A percentile compares a stretch with the other conserved stretches of the same genome.
phyloP scores from a whole-genome alignment of 441 rosid species.

The Arabidopsis hybrid region DNA sequence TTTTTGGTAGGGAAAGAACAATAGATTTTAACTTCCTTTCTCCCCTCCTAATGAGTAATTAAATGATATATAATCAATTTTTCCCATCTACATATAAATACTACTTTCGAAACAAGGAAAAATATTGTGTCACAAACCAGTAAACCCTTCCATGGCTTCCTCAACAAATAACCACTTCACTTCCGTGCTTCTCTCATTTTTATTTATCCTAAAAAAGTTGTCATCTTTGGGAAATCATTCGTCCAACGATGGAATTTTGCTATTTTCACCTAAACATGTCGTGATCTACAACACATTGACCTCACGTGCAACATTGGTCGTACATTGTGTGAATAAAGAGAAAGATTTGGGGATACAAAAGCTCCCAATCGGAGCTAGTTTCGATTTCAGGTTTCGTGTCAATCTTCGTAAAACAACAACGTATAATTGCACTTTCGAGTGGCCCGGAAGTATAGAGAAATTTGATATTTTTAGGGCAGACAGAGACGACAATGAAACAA shows the following conservation, averaged over 20 bases:
- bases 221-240: not conserved
- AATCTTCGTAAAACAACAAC: not conserved
- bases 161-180: not conserved
- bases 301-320: not conserved
- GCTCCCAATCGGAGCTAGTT: not conserved
- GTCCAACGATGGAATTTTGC: not conserved
- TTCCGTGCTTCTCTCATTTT: not conserved
- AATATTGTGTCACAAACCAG: not conserved
- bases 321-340: slow-evolving; percentile 1
- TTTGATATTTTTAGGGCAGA: slow-evolving; percentile 10
- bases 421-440: not conserved
- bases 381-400: not conserved
- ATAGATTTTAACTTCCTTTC: not conserved
- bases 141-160: not conserved
- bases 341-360: not conserved
- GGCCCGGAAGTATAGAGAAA: not conserved
- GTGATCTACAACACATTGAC: not conserved
- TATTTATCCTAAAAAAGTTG: not conserved
- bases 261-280: not conserved
- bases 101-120: not conserved
- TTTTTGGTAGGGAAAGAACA: too few relatives aligned
- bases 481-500: not conserved
- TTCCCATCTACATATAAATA: not conserved
- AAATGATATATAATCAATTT: not conserved
- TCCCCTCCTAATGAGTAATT: not conserved